Percentiles rank a stretch among this genome's conserved stretches.
Evolutionary conservation across 345 rosid genomes (phyloP).

Genomic region (Pistacia vera): DNA sequence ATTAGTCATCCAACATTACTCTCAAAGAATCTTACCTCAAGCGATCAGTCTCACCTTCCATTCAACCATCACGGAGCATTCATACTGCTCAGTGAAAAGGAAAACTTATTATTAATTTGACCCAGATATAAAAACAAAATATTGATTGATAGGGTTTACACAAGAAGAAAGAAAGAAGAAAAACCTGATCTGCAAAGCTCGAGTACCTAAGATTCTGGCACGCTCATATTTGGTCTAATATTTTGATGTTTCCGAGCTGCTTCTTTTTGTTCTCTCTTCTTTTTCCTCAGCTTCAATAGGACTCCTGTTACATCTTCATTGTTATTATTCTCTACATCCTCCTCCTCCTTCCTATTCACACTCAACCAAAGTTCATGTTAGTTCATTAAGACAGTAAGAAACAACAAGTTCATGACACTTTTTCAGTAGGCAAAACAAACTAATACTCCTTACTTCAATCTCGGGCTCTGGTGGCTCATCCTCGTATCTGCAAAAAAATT

Average conservation of each 20-base stretch:
- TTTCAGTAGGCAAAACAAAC: background rate
- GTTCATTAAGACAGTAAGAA: background rate
- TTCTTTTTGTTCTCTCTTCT: conserved; percentile 41
- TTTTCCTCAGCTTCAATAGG: conserved; percentile 68
- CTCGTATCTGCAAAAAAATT: conserved; percentile 59
- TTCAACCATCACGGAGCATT: conserved; percentile 97
- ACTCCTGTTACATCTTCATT: conserved; percentile 56
- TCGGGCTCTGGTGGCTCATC: conserved; percentile 93
- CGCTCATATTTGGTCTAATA: conserved; percentile 87
- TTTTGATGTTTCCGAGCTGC: conserved; percentile 62
- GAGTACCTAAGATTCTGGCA: conserved; percentile 84
- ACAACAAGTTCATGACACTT: background rate
- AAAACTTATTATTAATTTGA: background rate
- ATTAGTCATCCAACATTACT: background rate
- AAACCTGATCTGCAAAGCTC: conserved; percentile 88
- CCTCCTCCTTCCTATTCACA: conserved; percentile 80
- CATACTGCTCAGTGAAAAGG: conserved; percentile 54
- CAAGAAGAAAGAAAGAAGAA: background rate
- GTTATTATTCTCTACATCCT: conserved; percentile 55
- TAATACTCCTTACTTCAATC: conserved; percentile 52
- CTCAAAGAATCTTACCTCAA: conserved; percentile 52
- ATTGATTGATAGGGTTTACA: background rate
- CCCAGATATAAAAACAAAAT: background rate
- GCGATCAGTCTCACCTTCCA: conserved; percentile 90
- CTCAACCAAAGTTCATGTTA: conserved; percentile 7